Base-by-base conservation (phyloP, 2,329 filamentous ascomycete species). In the Beauveria brongniartii region DNA sequence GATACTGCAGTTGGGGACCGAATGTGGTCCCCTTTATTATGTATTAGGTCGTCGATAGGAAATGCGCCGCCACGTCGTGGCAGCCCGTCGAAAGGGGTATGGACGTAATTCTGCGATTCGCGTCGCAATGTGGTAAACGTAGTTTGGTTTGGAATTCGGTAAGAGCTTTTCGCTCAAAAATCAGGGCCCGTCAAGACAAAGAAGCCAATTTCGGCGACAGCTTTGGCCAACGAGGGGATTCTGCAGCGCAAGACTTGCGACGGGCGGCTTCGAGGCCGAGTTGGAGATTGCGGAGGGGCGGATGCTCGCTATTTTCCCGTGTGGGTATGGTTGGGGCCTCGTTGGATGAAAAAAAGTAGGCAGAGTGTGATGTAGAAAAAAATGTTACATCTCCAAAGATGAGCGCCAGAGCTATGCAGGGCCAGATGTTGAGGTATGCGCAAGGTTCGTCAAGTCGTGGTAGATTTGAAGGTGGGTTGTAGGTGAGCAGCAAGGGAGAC, bases 1-100 rank as follows among this genome's bases (percentile, higher is more conserved):
- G 57, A 10, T 24, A 61, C 62, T 63, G 62, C 65, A 65, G 64
- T 67, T 63, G 72, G 73, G 73, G 73, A 73, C 73, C 73, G 64
- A 63, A 55, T 62, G 44, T 66, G 72, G 74, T 70, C 71, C 73
- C 72, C 73, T 69, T 50, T 41, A 2, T 44, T 9, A 22, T 9
- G 44, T 50, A 16, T 59, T 24, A 14, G 47, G 34, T 14, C 34
- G 8, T 46, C 37, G 51, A 50, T 48, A 34, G 37, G 48, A 14
- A 41, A 61, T 61, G 59, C 59, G 51, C 24, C 59, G 51, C 24
- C 52, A 34, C 22, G 28, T 48, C 43, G 34, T 26, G 44, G 58
- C 30, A 43, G 51, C 30, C 26, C 37, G 48, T 59, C 47, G 56
- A 59, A 51, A 59, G 48, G 56, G 56, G 56, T 59, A 26, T 37